Base-by-base conservation (phyloP, 352 stramenopile genomes). In the Phytophthora tubulina region DNA sequence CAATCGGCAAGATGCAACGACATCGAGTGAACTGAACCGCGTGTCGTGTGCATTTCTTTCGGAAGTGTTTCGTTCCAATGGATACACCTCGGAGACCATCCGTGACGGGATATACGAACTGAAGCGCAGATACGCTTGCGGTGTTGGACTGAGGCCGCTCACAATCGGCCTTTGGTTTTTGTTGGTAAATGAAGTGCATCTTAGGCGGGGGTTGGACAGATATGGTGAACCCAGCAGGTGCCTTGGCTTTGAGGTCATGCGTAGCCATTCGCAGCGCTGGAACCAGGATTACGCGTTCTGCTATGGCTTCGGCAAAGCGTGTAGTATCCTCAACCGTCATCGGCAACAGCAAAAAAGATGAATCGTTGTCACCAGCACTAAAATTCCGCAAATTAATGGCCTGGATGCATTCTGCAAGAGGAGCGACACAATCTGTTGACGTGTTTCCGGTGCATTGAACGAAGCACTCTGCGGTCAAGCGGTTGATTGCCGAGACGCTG, bases 11-110 rank as follows among this genome's bases (percentile, higher is more conserved):
- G 11, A 92, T 77, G 46, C 86, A 94, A 11, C 84, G 79, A 31
- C 86, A 94, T 49, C 81, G 72, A 13, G 80, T 89, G 63, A 86
- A 91, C 2, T 84, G 67, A 17, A 74, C 42, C n/a, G 78, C 68
- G 56, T 94, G 84, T 6, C 81, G 75, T 30, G 32, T 38, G 39
- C 86, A 94, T 36, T 91, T 88, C 51, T 88, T 89, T 4, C 84
- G 82, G 45, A 85, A 91, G 10, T 75, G 35, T 9, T 64, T 63
- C 14, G 81, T 77, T n/a, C 84, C 84, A 52, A 91, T 80, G 50
- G 58, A 89, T n/a, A 79, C 57, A 10, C 84, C 84, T 4, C 81
- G 80, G n/a, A 85, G 57, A 6, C 82, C 80, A 56, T 90, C 71
- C 1, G 69, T 68, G 32, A 89, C 66, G 30, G 84, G 85, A 53